Base-by-base conservation (phyloP, 2,329 filamentous ascomycete species). In the Sphaceloma murrayae region DNA sequence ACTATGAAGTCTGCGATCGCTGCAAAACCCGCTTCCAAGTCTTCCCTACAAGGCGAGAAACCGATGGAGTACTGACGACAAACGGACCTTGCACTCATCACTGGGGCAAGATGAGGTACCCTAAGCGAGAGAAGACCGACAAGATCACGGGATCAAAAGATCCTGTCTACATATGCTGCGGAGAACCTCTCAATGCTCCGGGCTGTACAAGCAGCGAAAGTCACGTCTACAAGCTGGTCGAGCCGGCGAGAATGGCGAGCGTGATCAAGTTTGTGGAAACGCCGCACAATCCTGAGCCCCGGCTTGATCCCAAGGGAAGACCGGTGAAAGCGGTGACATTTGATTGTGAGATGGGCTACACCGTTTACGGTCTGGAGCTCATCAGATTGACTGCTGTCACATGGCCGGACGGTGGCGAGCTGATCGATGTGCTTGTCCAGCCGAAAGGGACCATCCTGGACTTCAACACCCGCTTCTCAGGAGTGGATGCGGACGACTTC, bases 301-400 rank as follows among this genome's bases (percentile, higher is more conserved):
- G 68, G 0, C 55, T 62, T 1, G 66, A 73, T 24, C 32, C 43
- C 2, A 45, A 48, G 6, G 29, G 49, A 46, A 16, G 54, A 53
- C 21, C 53, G 50, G 50, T 56, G 1, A 74, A 75, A 26, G 85
- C 82, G 2, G 78, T 96, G 8, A 82, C 79, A 51, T 89, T 98
- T 55, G 91, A 98, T 60, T 96, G 91, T 56, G 91, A 98, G 59
- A 98, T 98, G 91, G 85, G 85, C 3, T 96, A 94, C 58, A 98
- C 93, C 0, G 84, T 85, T 1, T 64, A 82, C 39, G 91, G 93
- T 0, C 67, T 96, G 51, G 91, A 98, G 61, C 73, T 98, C 13
- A 80, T 96, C 46, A 85, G 91, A 6, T 64, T 98, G 2, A 96
- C 91, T 0, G 88, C 85, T 4, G 81, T 89, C 3, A 78, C 81